Base-by-base conservation (phyloP, 2,329 filamentous ascomycete species). In the Fusarium clavum region DNA sequence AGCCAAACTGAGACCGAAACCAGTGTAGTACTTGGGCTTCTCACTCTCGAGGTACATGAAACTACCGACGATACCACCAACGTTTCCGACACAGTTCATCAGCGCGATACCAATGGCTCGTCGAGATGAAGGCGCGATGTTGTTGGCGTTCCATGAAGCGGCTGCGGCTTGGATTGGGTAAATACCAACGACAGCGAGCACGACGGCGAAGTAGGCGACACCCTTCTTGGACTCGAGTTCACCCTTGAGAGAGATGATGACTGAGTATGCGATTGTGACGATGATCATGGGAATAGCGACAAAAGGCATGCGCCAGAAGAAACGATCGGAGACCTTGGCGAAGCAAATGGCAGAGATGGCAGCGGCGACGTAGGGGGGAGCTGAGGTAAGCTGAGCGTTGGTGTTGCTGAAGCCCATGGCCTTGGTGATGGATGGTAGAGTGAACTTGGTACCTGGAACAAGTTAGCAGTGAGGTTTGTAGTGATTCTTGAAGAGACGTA, bases 271-370 rank as follows among this genome's bases (percentile, higher is more conserved):
- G 6, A 71, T 40, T 3, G 70, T 54, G 0, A 74, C 72, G 2
- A 74, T 74, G 0, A 56, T 12, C 67, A 74, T 67, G 6, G 72
- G 72, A 0, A 60, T 70, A 8, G 54, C 72, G 1, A 74, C 72
- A n/a, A 74, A 74, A 2, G 72, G 72, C 72, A 74, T 74, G 53
- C 72, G 54, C 72, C 72, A 74, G 61, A 55, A 73, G 57, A 90
- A 92, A 2, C 87, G 84, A 73, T 94, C 92, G 0, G 91, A 91
- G 8, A 90, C 76, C 73, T 84, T 91, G 3, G 91, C 91, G 27
- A 92, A 83, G 1, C 81, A 53, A 5, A 94, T 81, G 0, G 91
- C 92, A 1, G 91, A 71, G 5, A 91, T 79, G 0, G 89, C 89
- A 0, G 89, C 91, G 0, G 85, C 86, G 2, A 89, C 85, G 61